phyloP scores from a whole-genome alignment of 148 eudicot genomes.

The Linanthus parryae region DNA sequence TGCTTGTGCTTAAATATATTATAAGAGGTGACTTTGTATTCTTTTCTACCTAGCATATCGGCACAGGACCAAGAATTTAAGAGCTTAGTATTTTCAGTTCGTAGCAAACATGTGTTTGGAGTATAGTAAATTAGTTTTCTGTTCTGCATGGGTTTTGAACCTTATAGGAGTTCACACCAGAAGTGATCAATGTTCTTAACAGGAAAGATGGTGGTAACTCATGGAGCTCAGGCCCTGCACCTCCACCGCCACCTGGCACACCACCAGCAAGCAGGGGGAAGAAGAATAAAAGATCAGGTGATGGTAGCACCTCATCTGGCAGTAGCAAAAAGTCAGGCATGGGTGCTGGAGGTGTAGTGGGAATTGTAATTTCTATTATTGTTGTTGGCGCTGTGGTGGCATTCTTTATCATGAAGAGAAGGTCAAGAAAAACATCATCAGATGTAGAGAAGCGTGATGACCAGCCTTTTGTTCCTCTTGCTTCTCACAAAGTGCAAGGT shows the following conservation, averaged over 20 bases:
- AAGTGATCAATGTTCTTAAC: too few relatives aligned
- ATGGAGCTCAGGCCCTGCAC: constrained; percentile 79
- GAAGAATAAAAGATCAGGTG: constrained; percentile 26
- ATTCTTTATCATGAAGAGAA: constrained; percentile 69
- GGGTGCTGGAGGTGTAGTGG: constrained; percentile 74
- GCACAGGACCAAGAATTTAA: too few relatives aligned
- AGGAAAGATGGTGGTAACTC: constrained; percentile 77
- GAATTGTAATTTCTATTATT: constrained; percentile 65
- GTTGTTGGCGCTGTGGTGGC: constrained; percentile 64
- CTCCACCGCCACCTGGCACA: constrained; percentile 93
- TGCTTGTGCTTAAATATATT: constrained; percentile 6
- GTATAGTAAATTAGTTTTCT: too few relatives aligned
- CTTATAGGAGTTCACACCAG: too few relatives aligned
- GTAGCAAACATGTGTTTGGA: too few relatives aligned
- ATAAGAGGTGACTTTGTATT: too few relatives aligned
- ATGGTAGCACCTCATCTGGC: constrained; percentile 25
- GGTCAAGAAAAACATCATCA: constrained; percentile 46
- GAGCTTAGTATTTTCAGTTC: too few relatives aligned
- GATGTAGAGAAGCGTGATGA: constrained; percentile 81
- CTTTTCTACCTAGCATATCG: too few relatives aligned
- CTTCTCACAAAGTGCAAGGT: constrained; percentile 54
- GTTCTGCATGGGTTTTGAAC: too few relatives aligned
- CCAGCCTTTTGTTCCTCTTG: constrained; percentile 52
- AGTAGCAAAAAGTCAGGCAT: constrained; percentile 60
- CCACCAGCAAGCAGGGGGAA: constrained; percentile 35